These are phyloP conservation scores for Trichoderma parareesei DNA, from an alignment of 495 filamentous ascomycete species.

Conservation along the genomic window DNA sequence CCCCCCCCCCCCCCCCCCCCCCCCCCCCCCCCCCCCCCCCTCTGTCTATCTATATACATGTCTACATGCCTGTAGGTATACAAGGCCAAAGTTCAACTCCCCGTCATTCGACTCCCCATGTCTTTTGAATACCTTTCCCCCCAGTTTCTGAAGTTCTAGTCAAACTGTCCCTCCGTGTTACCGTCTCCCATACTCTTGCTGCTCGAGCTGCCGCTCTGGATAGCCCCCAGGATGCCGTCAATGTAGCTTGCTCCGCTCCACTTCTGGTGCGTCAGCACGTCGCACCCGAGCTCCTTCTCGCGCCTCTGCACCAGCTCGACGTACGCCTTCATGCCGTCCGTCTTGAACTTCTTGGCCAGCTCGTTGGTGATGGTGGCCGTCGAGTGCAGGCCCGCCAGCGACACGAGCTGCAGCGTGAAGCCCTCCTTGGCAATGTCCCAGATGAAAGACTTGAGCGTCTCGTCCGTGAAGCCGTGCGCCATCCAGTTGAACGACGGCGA, in stretches of 20 bases:
- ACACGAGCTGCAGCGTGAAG: constrained; percentile 90
- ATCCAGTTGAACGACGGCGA: constrained; percentile 98
- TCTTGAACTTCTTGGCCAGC: constrained; percentile 73
- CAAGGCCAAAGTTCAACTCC: no score
- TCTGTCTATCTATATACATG: constrained; percentile 3
- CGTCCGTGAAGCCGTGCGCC: constrained; percentile 79
- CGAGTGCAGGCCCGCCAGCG: constrained; percentile 80
- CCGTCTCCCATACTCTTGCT: constrained; percentile 80
- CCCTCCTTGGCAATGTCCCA: constrained; percentile 94
- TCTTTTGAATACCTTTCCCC: no score
- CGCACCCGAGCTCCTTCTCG: constrained; percentile 88
- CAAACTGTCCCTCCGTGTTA: constrained; percentile 61
- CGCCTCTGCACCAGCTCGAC: constrained; percentile 79
- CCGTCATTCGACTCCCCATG: no score
- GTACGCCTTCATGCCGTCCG: constrained; percentile 91
- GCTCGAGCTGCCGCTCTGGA: constrained; percentile 81
- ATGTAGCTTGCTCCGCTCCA: constrained; percentile 93
- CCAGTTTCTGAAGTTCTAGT: neutral
- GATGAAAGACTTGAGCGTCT: constrained; percentile 74
- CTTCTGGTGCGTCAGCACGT: constrained; percentile 96
- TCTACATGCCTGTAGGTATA: neutral
- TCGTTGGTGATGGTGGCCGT: constrained; percentile 83
- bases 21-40: neutral
- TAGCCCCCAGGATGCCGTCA: constrained; percentile 85
- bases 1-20: no score